Evolutionary conservation across 148 eudicot genomes (phyloP).

Genomic region (Rhododendron kiyosumense): DNA sequence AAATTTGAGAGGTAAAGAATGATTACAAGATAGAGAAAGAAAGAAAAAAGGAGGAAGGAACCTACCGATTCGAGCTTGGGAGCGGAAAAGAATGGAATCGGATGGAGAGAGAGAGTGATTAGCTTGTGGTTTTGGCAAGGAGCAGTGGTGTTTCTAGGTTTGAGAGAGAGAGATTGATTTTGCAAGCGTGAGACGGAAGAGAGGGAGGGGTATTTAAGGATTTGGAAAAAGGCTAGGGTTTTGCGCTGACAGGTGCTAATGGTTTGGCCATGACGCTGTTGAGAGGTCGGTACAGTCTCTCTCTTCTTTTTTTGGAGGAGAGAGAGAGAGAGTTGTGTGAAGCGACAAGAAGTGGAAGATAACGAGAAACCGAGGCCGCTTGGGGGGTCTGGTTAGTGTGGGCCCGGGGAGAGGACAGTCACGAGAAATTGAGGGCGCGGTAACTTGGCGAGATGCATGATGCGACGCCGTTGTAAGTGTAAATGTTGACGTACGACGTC

Average conservation of each 20-base stretch:
- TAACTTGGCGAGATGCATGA: not conserved
- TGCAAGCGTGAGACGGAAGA: not conserved
- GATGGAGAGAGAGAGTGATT: not conserved
- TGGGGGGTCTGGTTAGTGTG: not conserved
- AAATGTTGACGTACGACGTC: not conserved
- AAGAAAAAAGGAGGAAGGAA: constrained; percentile 6
- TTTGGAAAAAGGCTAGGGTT: constrained; percentile 6
- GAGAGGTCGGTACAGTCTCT: not conserved
- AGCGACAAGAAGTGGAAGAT: not conserved
- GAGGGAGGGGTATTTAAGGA: constrained; percentile 11
- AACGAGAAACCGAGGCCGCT: not conserved
- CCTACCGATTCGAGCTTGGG: constrained; percentile 41
- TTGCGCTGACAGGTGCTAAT: constrained; percentile 4
- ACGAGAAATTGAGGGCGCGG: not conserved
- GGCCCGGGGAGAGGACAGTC: not conserved
- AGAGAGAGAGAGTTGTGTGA: not conserved
- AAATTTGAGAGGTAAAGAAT: constrained; percentile 9
- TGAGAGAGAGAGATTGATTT: not conserved
- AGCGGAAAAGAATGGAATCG: constrained; percentile 28
- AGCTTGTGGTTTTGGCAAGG: not conserved
- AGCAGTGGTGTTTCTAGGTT: not conserved
- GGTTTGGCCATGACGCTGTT: not conserved
- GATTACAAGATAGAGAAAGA: not conserved
- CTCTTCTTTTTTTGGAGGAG: not conserved
- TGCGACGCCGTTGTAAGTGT: not conserved